phyloP scores from a whole-genome alignment of 768 basidiomycete genomes.

The Suillus cothurnatus region DNA sequence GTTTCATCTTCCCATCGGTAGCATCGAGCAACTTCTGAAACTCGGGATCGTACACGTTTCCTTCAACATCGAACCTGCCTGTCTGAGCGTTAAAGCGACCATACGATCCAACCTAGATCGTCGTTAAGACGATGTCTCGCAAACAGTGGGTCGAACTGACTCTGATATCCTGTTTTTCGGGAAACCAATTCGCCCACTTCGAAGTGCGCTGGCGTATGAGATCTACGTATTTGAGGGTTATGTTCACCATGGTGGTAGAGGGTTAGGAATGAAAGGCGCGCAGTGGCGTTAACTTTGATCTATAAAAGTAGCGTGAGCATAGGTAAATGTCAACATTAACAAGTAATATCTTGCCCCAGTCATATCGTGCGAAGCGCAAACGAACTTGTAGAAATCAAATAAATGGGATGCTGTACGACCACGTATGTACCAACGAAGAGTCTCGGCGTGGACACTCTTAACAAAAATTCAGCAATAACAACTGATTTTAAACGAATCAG shows the following conservation, averaged over 20 bases:
- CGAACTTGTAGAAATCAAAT: background rate
- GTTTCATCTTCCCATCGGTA: conserved; percentile 15
- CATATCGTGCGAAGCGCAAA: background rate
- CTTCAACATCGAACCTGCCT: conserved; percentile 28
- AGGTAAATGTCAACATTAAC: background rate
- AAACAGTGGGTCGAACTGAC: conserved; percentile 19
- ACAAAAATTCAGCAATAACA: background rate
- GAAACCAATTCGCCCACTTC: conserved; percentile 43
- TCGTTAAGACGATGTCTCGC: background rate
- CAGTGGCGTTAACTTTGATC: background rate
- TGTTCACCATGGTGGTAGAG: background rate
- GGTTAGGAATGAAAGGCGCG: background rate
- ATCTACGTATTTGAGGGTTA: conserved; percentile 34
- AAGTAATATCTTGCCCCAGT: background rate
- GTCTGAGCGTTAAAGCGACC: conserved; percentile 28
- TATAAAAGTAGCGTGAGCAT: conserved; percentile 1
- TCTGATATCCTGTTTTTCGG: conserved; percentile 31
- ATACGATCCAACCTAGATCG: conserved; percentile 32
- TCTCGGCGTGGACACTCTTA: background rate
- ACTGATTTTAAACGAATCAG: background rate
- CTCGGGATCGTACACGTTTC: conserved; percentile 25
- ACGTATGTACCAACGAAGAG: background rate
- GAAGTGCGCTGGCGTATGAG: conserved; percentile 32
- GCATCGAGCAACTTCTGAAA: conserved; percentile 20
- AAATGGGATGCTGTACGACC: background rate